A percentile compares a stretch with the other conserved stretches of the same genome.
Evolutionary conservation across 2,329 filamentous ascomycete genomes (phyloP).

Genomic region (Coniella vitis): DNA sequence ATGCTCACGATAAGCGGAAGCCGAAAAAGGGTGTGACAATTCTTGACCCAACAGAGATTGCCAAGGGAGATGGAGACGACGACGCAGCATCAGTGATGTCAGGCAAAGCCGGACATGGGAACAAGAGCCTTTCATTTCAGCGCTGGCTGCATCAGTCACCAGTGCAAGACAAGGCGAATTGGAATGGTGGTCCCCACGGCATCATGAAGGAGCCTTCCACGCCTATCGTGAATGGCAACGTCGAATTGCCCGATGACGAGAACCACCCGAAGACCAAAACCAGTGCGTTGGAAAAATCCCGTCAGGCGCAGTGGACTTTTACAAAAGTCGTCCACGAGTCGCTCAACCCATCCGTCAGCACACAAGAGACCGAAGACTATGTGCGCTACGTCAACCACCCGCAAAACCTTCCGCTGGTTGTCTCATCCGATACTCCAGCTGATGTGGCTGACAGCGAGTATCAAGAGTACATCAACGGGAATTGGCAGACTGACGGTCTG

Average conservation of each 20-base stretch:
- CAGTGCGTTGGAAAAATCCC: constrained; percentile 65
- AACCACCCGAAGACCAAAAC: constrained; percentile 40
- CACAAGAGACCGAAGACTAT: constrained; percentile 78
- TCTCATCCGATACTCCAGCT: constrained; percentile 58
- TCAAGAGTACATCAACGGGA: constrained; percentile 70
- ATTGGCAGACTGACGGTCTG: constrained; percentile 53
- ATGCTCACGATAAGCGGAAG: constrained; percentile 55
- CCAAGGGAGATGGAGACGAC: constrained; percentile 30
- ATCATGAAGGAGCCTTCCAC: constrained; percentile 49
- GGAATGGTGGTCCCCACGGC: constrained; percentile 29
- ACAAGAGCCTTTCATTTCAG: constrained; percentile 48
- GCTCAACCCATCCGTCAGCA: constrained; percentile 73
- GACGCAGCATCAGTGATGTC: constrained; percentile 32
- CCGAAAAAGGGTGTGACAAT: constrained; percentile 64
- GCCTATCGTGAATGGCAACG: constrained; percentile 18
- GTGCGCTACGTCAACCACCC: constrained; percentile 83
- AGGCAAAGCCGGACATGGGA: constrained; percentile 27
- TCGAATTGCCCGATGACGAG: constrained; percentile 4
- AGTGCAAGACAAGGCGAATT: constrained; percentile 26
- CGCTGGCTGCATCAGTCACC: constrained; percentile 51
- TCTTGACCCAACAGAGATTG: constrained; percentile 48
- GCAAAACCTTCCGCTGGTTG: constrained; percentile 76
- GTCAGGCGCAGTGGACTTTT: constrained; percentile 81
- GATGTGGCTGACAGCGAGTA: constrained; percentile 59
- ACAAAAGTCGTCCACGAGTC: constrained; percentile 80